Evolutionary conservation across 2,329 filamentous ascomycete species (phyloP).

Genomic region (Talaromyces sp.): DNA sequence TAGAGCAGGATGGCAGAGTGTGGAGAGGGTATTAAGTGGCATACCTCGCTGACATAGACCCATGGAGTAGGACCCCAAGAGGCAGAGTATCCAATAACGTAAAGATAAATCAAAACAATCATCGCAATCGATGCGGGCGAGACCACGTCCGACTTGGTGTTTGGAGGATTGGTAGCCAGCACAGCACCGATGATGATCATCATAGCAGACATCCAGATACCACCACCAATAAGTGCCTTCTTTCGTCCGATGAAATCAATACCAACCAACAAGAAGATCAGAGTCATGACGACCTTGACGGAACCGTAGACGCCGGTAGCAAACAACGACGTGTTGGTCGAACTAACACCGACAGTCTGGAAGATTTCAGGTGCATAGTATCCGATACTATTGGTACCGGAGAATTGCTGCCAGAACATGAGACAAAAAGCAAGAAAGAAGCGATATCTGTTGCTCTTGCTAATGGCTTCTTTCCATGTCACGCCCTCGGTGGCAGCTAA

Average conservation of each 20-base stretch:
- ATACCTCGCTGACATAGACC: conserved; percentile 35
- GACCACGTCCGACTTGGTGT: conserved; percentile 26
- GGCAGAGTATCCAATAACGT: conserved; percentile 35
- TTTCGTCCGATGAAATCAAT: conserved; percentile 40
- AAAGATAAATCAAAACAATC: conserved; percentile 52
- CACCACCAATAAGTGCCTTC: conserved; percentile 34
- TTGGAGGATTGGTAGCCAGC: conserved; percentile 32
- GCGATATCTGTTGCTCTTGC: conserved; percentile 38
- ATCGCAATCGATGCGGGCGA: conserved; percentile 34
- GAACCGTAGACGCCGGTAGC: conserved; percentile 40
- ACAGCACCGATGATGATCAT: conserved; percentile 41
- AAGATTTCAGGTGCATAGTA: conserved; percentile 42
- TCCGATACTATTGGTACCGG: conserved; percentile 39
- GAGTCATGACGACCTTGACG: conserved; percentile 38
- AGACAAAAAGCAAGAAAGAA: conserved; percentile 36
- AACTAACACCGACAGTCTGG: conserved; percentile 34
- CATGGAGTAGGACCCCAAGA: conserved; percentile 38
- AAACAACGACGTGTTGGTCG: conserved; percentile 34
- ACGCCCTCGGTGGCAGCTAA: conserved; percentile 39
- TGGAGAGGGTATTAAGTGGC: background rate
- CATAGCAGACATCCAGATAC: conserved; percentile 35
- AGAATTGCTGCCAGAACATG: conserved; percentile 44
- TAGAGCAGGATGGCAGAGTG: background rate
- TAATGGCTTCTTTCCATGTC: conserved; percentile 41
- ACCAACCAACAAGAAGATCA: conserved; percentile 36